phyloP scores from a whole-genome alignment of 2,329 filamentous ascomycete species.

The Macrophomina pseudophaseolina region DNA sequence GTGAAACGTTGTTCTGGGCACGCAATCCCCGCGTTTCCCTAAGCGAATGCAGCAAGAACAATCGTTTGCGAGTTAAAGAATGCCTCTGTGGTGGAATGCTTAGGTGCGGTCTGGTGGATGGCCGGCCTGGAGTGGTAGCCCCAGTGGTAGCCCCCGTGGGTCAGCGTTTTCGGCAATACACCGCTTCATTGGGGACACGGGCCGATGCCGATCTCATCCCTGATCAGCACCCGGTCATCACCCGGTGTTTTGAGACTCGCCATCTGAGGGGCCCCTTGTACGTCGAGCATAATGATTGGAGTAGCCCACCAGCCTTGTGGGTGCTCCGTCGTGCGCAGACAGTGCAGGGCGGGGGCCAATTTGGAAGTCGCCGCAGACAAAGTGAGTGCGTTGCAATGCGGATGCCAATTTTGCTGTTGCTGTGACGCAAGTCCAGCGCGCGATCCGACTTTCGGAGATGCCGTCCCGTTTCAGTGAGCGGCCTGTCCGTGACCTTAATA shows the following conservation, averaged over 20 bases:
- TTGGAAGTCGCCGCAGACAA: background rate
- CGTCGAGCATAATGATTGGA: background rate
- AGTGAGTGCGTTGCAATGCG: background rate
- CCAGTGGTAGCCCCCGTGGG: background rate
- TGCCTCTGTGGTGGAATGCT: too few relatives aligned
- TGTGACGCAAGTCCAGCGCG: background rate
- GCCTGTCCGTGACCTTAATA: background rate
- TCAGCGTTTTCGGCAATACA: background rate
- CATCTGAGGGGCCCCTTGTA: background rate
- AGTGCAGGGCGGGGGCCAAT: background rate
- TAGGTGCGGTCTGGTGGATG: background rate
- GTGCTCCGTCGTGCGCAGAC: background rate
- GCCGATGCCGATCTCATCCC: slow-evolving; percentile 13
- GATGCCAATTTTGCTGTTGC: background rate
- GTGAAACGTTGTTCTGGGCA: too few relatives aligned
- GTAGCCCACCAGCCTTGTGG: background rate
- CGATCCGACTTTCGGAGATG: slow-evolving; percentile 15
- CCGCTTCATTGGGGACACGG: slow-evolving; percentile 3
- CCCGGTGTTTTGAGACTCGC: background rate
- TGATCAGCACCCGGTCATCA: slow-evolving; percentile 11
- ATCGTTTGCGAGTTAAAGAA: too few relatives aligned
- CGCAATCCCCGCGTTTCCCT: too few relatives aligned
- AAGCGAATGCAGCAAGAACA: too few relatives aligned
- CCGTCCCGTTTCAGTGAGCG: background rate
- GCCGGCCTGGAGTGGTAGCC: background rate